These are phyloP conservation scores for Trametes villosa DNA, from an alignment of 768 basidiomycete species.

Conservation along the genomic window DNA sequence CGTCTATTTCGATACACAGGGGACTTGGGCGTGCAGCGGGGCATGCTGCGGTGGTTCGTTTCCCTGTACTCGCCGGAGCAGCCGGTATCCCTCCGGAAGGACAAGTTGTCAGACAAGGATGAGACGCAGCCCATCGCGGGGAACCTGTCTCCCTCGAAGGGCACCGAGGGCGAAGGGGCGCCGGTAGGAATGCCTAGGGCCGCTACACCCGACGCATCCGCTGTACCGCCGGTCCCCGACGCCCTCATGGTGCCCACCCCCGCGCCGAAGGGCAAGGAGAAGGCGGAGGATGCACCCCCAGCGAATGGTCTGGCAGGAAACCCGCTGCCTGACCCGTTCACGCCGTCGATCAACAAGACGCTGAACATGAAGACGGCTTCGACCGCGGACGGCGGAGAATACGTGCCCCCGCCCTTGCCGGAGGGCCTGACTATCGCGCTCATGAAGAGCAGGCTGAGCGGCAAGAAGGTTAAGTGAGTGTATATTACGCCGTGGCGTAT, in stretches of 20 bases:
- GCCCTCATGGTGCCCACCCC: conserved; percentile 12
- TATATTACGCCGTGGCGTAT: conserved; percentile 2
- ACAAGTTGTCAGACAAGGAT: conserved; percentile 41
- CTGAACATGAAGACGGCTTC: conserved; percentile 43
- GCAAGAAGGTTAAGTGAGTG: conserved; percentile 75
- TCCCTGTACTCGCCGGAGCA: conserved; percentile 60
- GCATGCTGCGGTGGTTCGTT: conserved; percentile 69
- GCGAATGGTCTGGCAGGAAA: conserved; percentile 15
- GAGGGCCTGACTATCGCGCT: conserved; percentile 58
- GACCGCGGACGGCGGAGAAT: conserved; percentile 8
- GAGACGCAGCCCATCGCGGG: conserved; percentile 32
- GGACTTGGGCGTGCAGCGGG: conserved; percentile 84
- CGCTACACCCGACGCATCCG: conserved; percentile 25
- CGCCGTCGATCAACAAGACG: conserved; percentile 67
- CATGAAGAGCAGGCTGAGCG: conserved; percentile 63
- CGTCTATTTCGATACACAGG: conserved; percentile 46
- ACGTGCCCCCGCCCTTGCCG: conserved; percentile 49
- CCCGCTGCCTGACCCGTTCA: conserved; percentile 58
- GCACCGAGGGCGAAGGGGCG: neutral
- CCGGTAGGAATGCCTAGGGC: conserved; percentile 7
- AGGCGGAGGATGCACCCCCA: conserved; percentile 9
- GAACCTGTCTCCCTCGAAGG: conserved; percentile 4
- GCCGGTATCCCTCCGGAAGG: conserved; percentile 50
- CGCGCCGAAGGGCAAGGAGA: conserved; percentile 29
- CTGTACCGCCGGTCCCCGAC: conserved; percentile 28